Evolutionary conservation across 2,329 filamentous ascomycete species (phyloP), one percentile per base, ranked within the genome.

Genomic region (Dryadomyces quercus-mongolicae): DNA sequence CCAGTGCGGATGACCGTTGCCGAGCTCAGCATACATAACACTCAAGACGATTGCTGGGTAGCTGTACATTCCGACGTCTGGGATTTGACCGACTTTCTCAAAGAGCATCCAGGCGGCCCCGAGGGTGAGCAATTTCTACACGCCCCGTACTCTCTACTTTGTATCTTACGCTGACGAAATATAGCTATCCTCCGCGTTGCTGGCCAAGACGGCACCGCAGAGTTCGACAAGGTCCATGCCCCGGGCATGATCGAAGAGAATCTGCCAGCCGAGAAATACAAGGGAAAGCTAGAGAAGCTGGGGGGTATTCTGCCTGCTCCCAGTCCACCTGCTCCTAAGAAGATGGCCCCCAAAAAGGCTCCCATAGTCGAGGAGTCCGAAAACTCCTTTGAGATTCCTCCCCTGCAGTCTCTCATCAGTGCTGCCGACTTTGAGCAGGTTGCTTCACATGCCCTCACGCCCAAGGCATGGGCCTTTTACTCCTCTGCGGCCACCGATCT

Each of bases 401-500:
- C 56, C 4, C 57, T 62, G 16, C 49, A 48, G 43, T 44, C 55
- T 16, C 56, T 61, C 15, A 22, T 62, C 45, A 61, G 47, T 2
- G 62, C 79, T 3, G 60, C 71, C 31, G 77, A 80, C 59, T 77
- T 80, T 54, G 72, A 77, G 56, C 56, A 59, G 3, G 64, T 72
- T 0, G 77, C 76, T 1, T 68, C 69, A 7, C 70, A 69, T 40
- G 71, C 69, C 0, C 66, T 74, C 2, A 69, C 67, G 7, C 64
- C 66, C 18, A 77, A 78, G 59, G 72, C 73, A 2, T 78, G 74
- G 74, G 76, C 76, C 0, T 44, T n/a, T 18, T 80, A 78, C 59
- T 77, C 78, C 60, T 75, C 73, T 15, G 75, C 74, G 18, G 77
- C 75, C 0, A 70, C 75, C 13, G 77, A 74, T 10, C 76, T 80